Evolutionary conservation across 164 flowering plant species (phyloP).

Genomic region (Dillenia suffruticosa): DNA sequence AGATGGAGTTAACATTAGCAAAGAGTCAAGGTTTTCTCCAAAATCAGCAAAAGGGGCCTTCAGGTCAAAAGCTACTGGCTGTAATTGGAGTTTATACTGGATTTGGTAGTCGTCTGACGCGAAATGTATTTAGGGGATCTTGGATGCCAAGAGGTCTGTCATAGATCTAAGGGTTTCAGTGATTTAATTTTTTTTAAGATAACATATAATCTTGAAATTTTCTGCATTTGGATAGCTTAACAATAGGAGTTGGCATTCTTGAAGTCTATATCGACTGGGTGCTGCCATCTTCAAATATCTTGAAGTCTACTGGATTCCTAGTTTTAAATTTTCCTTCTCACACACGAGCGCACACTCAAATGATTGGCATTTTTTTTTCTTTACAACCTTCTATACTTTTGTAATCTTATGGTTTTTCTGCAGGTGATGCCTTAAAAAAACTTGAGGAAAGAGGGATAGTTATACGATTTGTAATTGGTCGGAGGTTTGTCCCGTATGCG

Average conservation of each 20-base stretch:
- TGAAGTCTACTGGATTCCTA: too few species aligned
- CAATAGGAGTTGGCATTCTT: too few species aligned
- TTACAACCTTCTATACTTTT: not conserved
- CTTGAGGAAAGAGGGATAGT: constrained; percentile 91
- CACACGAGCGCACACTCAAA: too few species aligned
- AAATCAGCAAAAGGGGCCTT: constrained; percentile 43
- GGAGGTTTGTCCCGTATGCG: constrained; percentile 57
- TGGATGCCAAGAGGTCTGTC: constrained; percentile 93
- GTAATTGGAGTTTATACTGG: constrained; percentile 97
- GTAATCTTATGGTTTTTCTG: constrained; percentile 10
- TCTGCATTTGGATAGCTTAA: too few species aligned
- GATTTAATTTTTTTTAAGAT: not conserved
- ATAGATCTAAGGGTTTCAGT: not conserved
- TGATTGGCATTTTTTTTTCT: too few species aligned
- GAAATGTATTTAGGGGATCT: constrained; percentile 77
- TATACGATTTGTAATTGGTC: constrained; percentile 96
- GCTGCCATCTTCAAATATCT: too few species aligned
- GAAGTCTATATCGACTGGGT: too few species aligned
- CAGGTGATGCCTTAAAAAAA: constrained; percentile 76
- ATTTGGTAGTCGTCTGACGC: constrained; percentile 81
- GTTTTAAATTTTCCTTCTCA: too few species aligned
- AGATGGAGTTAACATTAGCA: constrained; percentile 91
- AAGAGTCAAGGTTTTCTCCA: constrained; percentile 87
- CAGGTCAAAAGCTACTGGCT: constrained; percentile 65
- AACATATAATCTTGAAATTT: too few species aligned